Evolutionary conservation across 1,139 yeast species (phyloP).

Genomic region (Debaryomyces nepalensis): DNA sequence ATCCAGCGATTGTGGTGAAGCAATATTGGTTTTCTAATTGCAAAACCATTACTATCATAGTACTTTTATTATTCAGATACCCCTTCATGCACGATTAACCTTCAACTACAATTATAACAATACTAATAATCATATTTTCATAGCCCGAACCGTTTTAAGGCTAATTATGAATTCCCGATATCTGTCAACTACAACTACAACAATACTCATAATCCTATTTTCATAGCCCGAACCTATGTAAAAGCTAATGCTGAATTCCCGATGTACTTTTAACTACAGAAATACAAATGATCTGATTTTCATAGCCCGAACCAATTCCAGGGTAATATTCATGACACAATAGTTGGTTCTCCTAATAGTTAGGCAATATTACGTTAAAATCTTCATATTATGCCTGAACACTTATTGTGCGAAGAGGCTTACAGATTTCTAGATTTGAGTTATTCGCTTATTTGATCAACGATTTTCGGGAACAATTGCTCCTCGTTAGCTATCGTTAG

Average conservation of each 20-base stretch:
- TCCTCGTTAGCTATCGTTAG: too few species aligned
- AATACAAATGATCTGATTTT: too few species aligned
- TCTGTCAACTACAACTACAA: too few species aligned
- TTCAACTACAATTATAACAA: background rate
- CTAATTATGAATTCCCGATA: too few species aligned
- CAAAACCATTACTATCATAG: background rate
- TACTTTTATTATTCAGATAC: background rate
- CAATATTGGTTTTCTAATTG: slow-evolving; percentile 1
- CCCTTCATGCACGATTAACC: background rate
- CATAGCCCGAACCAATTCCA: background rate
- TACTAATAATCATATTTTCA: too few species aligned
- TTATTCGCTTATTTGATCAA: background rate
- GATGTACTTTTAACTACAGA: background rate
- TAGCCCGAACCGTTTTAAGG: too few species aligned
- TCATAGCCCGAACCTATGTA: too few species aligned
- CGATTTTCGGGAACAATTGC: background rate
- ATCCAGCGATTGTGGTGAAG: background rate
- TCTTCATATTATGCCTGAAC: slow-evolving; percentile 2
- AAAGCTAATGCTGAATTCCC: too few species aligned
- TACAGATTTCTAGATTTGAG: slow-evolving; percentile 1
- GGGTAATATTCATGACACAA: background rate
- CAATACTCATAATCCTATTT: too few species aligned
- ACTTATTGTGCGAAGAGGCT: slow-evolving; percentile 1
- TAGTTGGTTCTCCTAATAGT: background rate
- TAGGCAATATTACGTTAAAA: background rate